Evolutionary conservation across 495 filamentous ascomycete species (phyloP), one percentile per base, ranked within the genome.

Genomic region (Friedmanniomyces simplex): DNA sequence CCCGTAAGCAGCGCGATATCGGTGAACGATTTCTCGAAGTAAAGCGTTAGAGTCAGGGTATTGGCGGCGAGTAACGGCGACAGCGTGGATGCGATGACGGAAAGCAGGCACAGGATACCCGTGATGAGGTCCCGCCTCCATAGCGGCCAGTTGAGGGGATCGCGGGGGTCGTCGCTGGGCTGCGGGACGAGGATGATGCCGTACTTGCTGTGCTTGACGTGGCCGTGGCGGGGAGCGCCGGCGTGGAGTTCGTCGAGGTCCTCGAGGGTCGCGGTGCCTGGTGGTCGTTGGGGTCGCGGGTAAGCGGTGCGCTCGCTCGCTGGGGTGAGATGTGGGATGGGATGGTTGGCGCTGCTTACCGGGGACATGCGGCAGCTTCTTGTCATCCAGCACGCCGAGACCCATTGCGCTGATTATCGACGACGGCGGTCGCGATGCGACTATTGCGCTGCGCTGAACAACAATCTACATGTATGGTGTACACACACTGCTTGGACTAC

Each of bases 41-140:
- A 75, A 6, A 82, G 63, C 0, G 81, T 75, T 39, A 95, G 72
- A 1, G 82, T 83, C 26, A 94, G 69, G 0, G 89, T 93, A 65
- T 93, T 90, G 32, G 89, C 87, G 30, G 91, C 91, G 64, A 96
- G 82, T 50, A 96, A 82, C 2, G 91, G 89, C 41, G 82, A 87
- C 6, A 91, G 79, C 0, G 83, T 82, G 12, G 86, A 83, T 37
- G 87, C 88, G 60, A 91, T 86, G 52, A 95, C 84, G 41, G 89
- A 84, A 24, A 84, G 76, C 56, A 90, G 70, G 42, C 85, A 96
- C 20, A 96, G 78, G 56, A 87, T 80, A 55, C 81, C 72, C 58
- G 88, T 83, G 63, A 93, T 90, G 43, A 84, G 61, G 61, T 96
- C 90, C 63, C 89, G 87, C 63, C 82, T 83, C 87, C 87, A 91